Conservation (phyloP, 805 yeast genomes). For the Candida peoriensis region DNA sequence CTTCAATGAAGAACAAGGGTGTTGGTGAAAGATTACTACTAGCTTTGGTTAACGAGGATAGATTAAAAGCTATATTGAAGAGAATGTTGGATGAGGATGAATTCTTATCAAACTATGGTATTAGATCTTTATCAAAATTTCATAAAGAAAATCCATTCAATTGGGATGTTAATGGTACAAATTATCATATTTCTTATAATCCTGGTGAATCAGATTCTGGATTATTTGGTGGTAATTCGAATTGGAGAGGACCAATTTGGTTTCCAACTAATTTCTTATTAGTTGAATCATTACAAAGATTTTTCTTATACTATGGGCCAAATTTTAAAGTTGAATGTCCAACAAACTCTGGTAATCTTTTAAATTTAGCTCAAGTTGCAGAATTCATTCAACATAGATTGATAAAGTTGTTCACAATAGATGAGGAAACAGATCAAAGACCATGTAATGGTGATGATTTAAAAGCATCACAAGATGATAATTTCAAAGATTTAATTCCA, state of each 20-base stretch:
- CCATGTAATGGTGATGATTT: slow-evolving; percentile 75
- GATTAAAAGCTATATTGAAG: slow-evolving; percentile 67
- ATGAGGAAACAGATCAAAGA: slow-evolving; percentile 55
- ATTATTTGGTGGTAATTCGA: slow-evolving; percentile 93
- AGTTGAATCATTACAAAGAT: slow-evolving; percentile 83
- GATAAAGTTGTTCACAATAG: slow-evolving; percentile 69
- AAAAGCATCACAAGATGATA: slow-evolving; percentile 55
- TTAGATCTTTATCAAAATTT: slow-evolving; percentile 80
- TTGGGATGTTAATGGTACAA: slow-evolving; percentile 76
- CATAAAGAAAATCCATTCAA: slow-evolving; percentile 82
- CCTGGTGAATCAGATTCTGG: slow-evolving; percentile 92
- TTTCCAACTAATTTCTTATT: slow-evolving; percentile 85
- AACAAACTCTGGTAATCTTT: slow-evolving; percentile 67
- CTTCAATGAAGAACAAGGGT: slow-evolving; percentile 72
- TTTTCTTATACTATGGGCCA: slow-evolving; percentile 84
- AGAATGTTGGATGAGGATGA: slow-evolving; percentile 84
- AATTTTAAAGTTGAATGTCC: slow-evolving; percentile 85
- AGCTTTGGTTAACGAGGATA: slow-evolving; percentile 75
- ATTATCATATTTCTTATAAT: slow-evolving; percentile 65
- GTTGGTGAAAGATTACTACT: slow-evolving; percentile 76
- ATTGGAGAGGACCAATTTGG: slow-evolving; percentile 98
- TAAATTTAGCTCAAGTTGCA: slow-evolving; percentile 85
- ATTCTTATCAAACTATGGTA: slow-evolving; percentile 79
- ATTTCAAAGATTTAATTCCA: slow-evolving; percentile 70
- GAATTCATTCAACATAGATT: slow-evolving; percentile 85